Evolutionary conservation across 2,329 filamentous ascomycete genomes (phyloP).

Genomic region (Periglandula ipomoeae): DNA sequence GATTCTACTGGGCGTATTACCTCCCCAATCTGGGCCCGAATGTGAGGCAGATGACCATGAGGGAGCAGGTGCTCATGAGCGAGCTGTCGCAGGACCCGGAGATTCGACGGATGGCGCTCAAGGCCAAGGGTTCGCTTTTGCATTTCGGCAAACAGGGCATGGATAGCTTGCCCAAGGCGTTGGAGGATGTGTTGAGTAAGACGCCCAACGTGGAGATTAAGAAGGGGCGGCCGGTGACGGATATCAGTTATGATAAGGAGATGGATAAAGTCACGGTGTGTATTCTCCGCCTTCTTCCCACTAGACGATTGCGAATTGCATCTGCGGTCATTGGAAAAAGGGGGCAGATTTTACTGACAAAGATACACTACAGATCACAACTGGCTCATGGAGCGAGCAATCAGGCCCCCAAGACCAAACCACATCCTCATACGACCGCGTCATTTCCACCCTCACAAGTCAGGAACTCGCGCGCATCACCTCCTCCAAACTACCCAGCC

Average conservation of each 20-base stretch:
- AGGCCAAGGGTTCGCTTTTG: conserved; percentile 22
- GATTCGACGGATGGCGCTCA: conserved; percentile 22
- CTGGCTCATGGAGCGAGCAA: neutral
- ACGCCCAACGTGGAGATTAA: conserved; percentile 53
- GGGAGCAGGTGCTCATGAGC: conserved; percentile 21
- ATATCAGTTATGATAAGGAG: conserved; percentile 31
- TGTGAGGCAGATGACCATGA: conserved; percentile 30
- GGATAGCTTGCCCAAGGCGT: conserved; percentile 44
- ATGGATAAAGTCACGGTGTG: conserved; percentile 34
- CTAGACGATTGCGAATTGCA: too few species aligned
- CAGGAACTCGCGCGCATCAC: conserved; percentile 32
- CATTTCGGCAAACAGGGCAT: conserved; percentile 48
- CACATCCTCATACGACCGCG: conserved; percentile 38
- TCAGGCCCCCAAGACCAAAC: neutral
- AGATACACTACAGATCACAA: conserved; percentile 13
- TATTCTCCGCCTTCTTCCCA: conserved; percentile 4
- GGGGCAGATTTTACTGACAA: neutral
- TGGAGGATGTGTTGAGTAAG: conserved; percentile 40
- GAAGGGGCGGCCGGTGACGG: conserved; percentile 36
- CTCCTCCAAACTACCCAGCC: conserved; percentile 31
- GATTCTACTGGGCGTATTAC: conserved; percentile 22
- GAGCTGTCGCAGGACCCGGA: conserved; percentile 19
- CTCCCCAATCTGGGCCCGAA: conserved; percentile 22
- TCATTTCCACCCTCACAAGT: conserved; percentile 55
- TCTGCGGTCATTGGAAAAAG: too few species aligned